Conservation (phyloP, 345 rosid genomes). For the Turritis glabra region DNA sequence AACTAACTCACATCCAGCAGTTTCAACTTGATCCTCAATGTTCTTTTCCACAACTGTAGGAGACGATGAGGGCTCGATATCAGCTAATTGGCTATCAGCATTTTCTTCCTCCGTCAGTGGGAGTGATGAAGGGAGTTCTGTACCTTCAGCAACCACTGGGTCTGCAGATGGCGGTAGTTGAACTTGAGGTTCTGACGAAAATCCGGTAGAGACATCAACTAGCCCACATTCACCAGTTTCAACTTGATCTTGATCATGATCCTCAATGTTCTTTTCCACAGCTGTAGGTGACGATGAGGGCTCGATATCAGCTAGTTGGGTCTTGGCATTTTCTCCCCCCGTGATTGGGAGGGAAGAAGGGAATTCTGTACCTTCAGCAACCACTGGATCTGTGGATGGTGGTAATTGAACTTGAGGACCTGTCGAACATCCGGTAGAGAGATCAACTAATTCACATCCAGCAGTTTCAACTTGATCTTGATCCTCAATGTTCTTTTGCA, state of each 20-base stretch:
- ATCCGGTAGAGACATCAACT: not conserved
- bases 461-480: slow-evolving; percentile 7
- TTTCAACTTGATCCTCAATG: not conserved
- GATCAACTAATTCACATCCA: not conserved
- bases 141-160: not conserved
- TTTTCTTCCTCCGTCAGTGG: not conserved
- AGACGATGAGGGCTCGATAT: not conserved
- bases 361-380: not conserved
- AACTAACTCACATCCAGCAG: slow-evolving; percentile 5
- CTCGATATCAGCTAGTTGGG: not conserved
- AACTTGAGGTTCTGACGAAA: not conserved
- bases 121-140: not conserved
- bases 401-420: not conserved
- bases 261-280: no score
- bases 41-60: not conserved
- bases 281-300: not conserved
- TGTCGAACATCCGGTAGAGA: not conserved
- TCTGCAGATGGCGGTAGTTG: not conserved
- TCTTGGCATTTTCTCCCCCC: not conserved
- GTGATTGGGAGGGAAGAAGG: not conserved
- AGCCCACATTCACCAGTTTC: slow-evolving; percentile 5
- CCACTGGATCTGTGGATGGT: not conserved
- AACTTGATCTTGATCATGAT: slow-evolving; percentile 2
- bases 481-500: slow-evolving; percentile 9
- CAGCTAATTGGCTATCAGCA: not conserved